phyloP scores from a whole-genome alignment of 345 rosid species.

The Jatropha curcas region DNA sequence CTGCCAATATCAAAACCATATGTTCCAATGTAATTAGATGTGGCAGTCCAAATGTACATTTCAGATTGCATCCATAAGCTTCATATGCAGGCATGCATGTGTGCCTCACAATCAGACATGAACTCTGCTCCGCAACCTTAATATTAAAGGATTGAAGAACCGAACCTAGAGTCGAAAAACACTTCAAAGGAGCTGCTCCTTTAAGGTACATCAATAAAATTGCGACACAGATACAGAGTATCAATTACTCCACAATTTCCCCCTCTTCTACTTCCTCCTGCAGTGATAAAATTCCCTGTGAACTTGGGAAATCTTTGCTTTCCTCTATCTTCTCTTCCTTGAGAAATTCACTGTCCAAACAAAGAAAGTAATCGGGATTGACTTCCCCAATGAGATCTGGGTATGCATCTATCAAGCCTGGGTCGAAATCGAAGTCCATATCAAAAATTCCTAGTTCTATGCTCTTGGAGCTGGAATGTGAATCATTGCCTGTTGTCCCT shows the following conservation, averaged over 20 bases:
- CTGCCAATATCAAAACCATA: background rate
- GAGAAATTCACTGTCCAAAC: slow-evolving; percentile 54
- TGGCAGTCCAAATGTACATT: background rate
- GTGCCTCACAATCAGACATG: background rate
- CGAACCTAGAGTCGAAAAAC: background rate
- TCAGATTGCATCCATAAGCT: background rate
- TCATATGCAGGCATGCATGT: background rate
- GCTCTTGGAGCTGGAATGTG: slow-evolving; percentile 11
- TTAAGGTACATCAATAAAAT: background rate
- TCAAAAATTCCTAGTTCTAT: slow-evolving; percentile 20
- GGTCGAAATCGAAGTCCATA: slow-evolving; percentile 64
- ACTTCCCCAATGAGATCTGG: slow-evolving; percentile 60
- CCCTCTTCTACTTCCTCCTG: slow-evolving; percentile 81
- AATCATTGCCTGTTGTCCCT: slow-evolving; percentile 12
- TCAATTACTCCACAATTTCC: slow-evolving; percentile 56
- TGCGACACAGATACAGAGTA: background rate
- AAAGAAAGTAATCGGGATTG: slow-evolving; percentile 70
- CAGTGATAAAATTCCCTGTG: slow-evolving; percentile 15
- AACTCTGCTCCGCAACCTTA: background rate
- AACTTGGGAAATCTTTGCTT: slow-evolving; percentile 23
- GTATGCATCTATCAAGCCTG: slow-evolving; percentile 63
- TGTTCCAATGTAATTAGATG: background rate
- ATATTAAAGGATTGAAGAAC: background rate
- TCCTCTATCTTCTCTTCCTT: slow-evolving; percentile 40
- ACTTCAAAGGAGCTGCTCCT: background rate